These are phyloP conservation scores for Hawksworthiomyces lignivorus DNA, from an alignment of 2,329 filamentous ascomycete species.

Conservation along the genomic window DNA sequence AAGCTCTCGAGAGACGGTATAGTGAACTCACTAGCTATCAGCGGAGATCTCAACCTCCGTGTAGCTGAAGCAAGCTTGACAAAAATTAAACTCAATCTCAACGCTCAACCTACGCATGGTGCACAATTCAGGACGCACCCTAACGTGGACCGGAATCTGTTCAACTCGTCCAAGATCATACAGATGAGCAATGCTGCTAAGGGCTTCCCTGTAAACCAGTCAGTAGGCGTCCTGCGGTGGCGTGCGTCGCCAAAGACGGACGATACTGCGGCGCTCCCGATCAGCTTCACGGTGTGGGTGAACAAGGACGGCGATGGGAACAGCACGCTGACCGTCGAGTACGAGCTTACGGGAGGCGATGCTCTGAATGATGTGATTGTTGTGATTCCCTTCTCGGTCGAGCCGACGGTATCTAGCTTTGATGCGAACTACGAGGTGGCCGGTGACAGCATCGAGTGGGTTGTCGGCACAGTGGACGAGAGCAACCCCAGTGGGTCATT, in stretches of 20 bases:
- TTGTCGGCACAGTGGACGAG: conserved; percentile 76
- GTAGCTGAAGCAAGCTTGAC: conserved; percentile 84
- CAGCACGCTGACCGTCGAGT: conserved; percentile 89
- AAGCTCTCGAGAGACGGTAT: conserved; percentile 83
- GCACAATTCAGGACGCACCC: conserved; percentile 93
- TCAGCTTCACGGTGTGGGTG: conserved; percentile 96
- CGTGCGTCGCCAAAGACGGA: conserved; percentile 75
- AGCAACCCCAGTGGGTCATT: conserved; percentile 80
- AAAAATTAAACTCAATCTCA: conserved; percentile 80
- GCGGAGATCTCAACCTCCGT: conserved; percentile 83
- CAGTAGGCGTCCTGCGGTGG: conserved; percentile 90
- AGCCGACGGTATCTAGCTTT: conserved; percentile 85
- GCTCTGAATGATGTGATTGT: conserved; percentile 77
- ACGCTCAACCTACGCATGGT: conserved; percentile 68
- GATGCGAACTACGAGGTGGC: conserved; percentile 92
- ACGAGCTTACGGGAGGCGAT: conserved; percentile 79
- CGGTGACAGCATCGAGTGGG: conserved; percentile 90
- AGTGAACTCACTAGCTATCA: conserved; percentile 79
- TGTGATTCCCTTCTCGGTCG: conserved; percentile 77
- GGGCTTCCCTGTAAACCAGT: conserved; percentile 90
- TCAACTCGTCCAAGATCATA: conserved; percentile 74
- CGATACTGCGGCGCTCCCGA: conserved; percentile 73
- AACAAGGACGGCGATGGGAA: conserved; percentile 76
- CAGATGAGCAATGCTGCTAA: conserved; percentile 84
- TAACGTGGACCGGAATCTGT: conserved; percentile 85